These are phyloP conservation scores for Suillus occidentalis DNA, from an alignment of 768 basidiomycete species.

Conservation along the genomic window DNA sequence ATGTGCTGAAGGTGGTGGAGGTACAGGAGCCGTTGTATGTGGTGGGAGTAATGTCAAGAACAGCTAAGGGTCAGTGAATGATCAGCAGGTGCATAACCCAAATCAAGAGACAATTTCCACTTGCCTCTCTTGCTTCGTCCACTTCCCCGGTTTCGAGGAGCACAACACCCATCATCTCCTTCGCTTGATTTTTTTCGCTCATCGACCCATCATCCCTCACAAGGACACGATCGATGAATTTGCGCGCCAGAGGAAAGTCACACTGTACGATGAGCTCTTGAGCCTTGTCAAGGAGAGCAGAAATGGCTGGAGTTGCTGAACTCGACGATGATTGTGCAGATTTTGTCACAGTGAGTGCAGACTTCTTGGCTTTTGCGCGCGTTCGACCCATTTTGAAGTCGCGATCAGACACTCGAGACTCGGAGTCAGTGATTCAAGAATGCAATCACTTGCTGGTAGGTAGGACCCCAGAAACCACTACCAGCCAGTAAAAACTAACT, in stretches of 20 bases:
- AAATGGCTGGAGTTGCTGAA: conserved; percentile 43
- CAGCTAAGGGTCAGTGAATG: conserved; percentile 40
- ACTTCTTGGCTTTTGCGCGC: conserved; percentile 41
- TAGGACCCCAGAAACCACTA: conserved; percentile 1
- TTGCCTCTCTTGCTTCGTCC: conserved; percentile 67
- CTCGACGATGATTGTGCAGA: conserved; percentile 15
- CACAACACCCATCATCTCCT: conserved; percentile 78
- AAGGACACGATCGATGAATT: conserved; percentile 68
- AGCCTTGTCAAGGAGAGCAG: conserved; percentile 70
- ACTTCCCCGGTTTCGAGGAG: conserved; percentile 80
- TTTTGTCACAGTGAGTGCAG: conserved; percentile 19
- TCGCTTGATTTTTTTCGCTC: conserved; percentile 62
- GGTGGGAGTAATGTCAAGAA: conserved; percentile 64
- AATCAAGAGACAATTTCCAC: conserved; percentile 18
- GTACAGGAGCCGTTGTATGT: conserved; percentile 53
- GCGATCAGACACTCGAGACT: not conserved
- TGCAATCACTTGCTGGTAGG: not conserved
- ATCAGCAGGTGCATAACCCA: not conserved
- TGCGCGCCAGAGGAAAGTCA: conserved; percentile 78
- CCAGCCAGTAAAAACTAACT: not conserved
- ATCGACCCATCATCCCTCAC: conserved; percentile 45
- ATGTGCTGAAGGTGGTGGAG: conserved; percentile 74
- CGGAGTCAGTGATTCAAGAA: not conserved
- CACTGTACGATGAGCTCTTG: conserved; percentile 82
- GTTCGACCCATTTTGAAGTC: conserved; percentile 51